These are phyloP conservation scores for Lyophyllum atratum DNA, from an alignment of 768 basidiomycete genomes.

Conservation along the genomic window DNA sequence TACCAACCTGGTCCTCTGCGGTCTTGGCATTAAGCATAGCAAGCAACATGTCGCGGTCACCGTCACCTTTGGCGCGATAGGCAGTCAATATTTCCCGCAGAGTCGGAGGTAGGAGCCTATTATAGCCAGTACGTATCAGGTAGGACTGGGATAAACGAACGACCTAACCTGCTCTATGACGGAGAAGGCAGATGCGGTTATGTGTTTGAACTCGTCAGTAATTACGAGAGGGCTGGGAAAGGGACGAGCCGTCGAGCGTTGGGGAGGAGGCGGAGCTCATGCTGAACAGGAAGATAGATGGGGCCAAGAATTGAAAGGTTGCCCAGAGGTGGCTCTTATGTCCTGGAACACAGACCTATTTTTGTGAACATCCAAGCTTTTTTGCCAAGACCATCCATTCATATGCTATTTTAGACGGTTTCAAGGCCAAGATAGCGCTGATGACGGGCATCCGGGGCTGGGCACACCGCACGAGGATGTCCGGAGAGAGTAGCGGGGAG, in stretches of 20 bases:
- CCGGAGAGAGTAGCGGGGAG: background rate
- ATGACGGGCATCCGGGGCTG: background rate
- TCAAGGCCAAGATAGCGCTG: slow-evolving; percentile 9
- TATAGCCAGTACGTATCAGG: slow-evolving; percentile 14
- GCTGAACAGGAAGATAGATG: slow-evolving; percentile 30
- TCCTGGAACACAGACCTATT: slow-evolving; percentile 43
- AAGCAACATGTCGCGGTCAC: slow-evolving; percentile 89
- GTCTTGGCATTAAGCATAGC: slow-evolving; percentile 91
- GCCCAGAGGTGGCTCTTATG: slow-evolving; percentile 47
- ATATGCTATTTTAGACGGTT: slow-evolving; percentile 41
- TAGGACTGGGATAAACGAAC: background rate
- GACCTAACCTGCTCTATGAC: slow-evolving; percentile 44
- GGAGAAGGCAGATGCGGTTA: slow-evolving; percentile 39
- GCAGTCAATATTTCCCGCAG: slow-evolving; percentile 86
- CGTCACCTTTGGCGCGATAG: slow-evolving; percentile 84
- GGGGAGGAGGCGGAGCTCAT: slow-evolving; percentile 38
- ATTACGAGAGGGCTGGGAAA: slow-evolving; percentile 22
- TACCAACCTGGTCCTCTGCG: slow-evolving; percentile 86
- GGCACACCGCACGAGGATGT: background rate
- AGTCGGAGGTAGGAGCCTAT: slow-evolving; percentile 76
- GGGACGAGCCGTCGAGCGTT: slow-evolving; percentile 29
- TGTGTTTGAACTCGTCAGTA: slow-evolving; percentile 35
- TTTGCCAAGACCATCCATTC: slow-evolving; percentile 44
- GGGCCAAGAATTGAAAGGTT: slow-evolving; percentile 41
- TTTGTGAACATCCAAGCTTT: slow-evolving; percentile 46